Evolutionary conservation across 2,329 filamentous ascomycete genomes (phyloP).

Genomic region (Pseudofabraea citricarpa): DNA sequence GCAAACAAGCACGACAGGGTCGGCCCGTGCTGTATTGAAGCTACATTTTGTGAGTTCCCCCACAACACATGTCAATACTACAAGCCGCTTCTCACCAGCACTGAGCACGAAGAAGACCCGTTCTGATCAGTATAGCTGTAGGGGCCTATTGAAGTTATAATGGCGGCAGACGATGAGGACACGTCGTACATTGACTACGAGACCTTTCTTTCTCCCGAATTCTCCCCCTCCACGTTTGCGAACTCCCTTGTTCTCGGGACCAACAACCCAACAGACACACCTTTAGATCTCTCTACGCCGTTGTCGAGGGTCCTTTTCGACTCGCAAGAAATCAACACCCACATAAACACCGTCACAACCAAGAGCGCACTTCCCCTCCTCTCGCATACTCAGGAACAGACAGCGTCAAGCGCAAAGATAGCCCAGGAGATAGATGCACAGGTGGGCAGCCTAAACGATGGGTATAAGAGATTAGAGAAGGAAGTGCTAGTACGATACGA

Average conservation of each 20-base stretch:
- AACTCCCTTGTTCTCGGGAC: constrained; percentile 84
- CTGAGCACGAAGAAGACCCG: background rate
- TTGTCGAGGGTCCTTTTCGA: constrained; percentile 93
- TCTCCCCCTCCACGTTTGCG: constrained; percentile 77
- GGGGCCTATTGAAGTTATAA: background rate
- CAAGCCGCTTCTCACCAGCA: background rate
- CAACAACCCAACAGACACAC: constrained; percentile 86
- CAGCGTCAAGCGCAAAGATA: constrained; percentile 66
- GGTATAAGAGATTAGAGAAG: constrained; percentile 78
- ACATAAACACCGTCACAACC: constrained; percentile 86
- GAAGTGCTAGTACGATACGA: constrained; percentile 85
- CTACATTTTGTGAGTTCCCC: too few relatives aligned
- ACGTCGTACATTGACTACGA: constrained; percentile 95
- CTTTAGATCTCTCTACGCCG: constrained; percentile 89
- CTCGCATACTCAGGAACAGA: constrained; percentile 70
- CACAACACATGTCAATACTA: too few relatives aligned
- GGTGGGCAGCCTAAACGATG: constrained; percentile 73
- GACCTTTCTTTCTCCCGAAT: constrained; percentile 77
- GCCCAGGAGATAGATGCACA: constrained; percentile 75
- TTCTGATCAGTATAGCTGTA: background rate
- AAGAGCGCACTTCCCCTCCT: constrained; percentile 78
- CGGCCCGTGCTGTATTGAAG: too few relatives aligned
- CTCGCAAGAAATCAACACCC: constrained; percentile 92
- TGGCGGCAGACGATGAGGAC: constrained; percentile 41
- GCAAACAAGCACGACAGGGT: too few relatives aligned